Percentiles rank a stretch among this genome's conserved stretches.
Evolutionary conservation across 768 basidiomycete species (phyloP).

Genomic region (Amanita inopinata): DNA sequence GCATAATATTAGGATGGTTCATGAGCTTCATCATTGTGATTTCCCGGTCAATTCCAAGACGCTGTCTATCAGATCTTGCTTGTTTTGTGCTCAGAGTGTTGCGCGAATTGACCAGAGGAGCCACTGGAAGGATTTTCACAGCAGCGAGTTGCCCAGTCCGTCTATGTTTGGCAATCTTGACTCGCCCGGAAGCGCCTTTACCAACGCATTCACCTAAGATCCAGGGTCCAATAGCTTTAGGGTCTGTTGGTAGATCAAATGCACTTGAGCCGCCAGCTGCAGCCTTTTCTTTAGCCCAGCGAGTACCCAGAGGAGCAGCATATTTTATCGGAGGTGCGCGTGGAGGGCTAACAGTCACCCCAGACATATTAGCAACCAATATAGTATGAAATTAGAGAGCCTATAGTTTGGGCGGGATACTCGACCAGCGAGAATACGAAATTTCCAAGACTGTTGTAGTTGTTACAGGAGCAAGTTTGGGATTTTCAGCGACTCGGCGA

Average conservation of each 20-base stretch:
- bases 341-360: slow-evolving; percentile 46
- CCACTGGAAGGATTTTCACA: slow-evolving; percentile 88
- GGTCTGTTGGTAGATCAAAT: slow-evolving; percentile 79
- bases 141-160: slow-evolving; percentile 88
- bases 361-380: slow-evolving; percentile 25
- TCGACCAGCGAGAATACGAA: slow-evolving; percentile 34
- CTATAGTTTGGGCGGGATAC: slow-evolving; percentile 23
- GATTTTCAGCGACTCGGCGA: too few relatives aligned
- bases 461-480: slow-evolving; percentile 10
- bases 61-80: slow-evolving; percentile 70
- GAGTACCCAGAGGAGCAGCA: slow-evolving; percentile 60
- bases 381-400: slow-evolving; percentile 17
- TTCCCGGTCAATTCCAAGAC: slow-evolving; percentile 84
- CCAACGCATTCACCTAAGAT: slow-evolving; percentile 89
- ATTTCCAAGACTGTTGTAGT: slow-evolving; percentile 12
- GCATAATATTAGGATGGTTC: slow-evolving; percentile 95
- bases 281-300: slow-evolving; percentile 84
- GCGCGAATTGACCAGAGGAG: slow-evolving; percentile 66
- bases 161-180: slow-evolving; percentile 85
- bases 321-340: slow-evolving; percentile 67
- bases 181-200: slow-evolving; percentile 89
- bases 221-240: slow-evolving; percentile 85
- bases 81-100: slow-evolving; percentile 54
- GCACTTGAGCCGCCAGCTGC: slow-evolving; percentile 63
- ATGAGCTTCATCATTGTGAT: slow-evolving; percentile 99